These are phyloP conservation scores for Candolleomyces eurysporus DNA, from an alignment of 768 basidiomycete species.

Conservation along the genomic window DNA sequence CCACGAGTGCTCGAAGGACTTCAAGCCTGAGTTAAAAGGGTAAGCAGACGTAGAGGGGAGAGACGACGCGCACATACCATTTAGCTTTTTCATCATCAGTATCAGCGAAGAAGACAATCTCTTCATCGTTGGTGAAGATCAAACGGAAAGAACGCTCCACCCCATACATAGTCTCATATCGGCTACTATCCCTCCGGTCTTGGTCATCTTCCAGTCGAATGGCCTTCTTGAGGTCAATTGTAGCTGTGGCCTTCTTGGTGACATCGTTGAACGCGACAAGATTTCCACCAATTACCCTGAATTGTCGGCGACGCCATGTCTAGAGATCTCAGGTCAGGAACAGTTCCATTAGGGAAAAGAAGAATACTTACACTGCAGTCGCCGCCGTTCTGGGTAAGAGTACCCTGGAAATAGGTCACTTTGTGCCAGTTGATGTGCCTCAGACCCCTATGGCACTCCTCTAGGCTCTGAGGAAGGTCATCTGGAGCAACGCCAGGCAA, in stretches of 20 bases:
- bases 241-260: constrained; percentile 84
- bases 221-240: constrained; percentile 89
- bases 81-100: constrained; percentile 80
- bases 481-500: constrained; percentile 77
- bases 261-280: constrained; percentile 91
- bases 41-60: background rate
- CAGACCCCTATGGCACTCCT: constrained; percentile 87
- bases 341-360: constrained; percentile 2
- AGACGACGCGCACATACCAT: constrained; percentile 55
- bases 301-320: constrained; percentile 81
- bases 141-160: constrained; percentile 86
- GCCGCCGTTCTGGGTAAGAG: constrained; percentile 89
- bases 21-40: constrained; percentile 60
- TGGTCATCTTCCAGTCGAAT: constrained; percentile 75
- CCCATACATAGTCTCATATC: constrained; percentile 50
- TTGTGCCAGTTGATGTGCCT: constrained; percentile 93
- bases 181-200: constrained; percentile 33
- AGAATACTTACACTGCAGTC: constrained; percentile 74
- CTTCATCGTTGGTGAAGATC: constrained; percentile 71
- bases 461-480: constrained; percentile 86
- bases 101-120: constrained; percentile 91
- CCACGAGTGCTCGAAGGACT: constrained; percentile 79
- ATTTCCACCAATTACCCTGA: constrained; percentile 83
- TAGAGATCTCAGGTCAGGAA: constrained; percentile 24
- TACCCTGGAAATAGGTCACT: constrained; percentile 90